phyloP scores from a whole-genome alignment of 2,329 filamentous ascomycete species.

The Colletotrichum limetticola region DNA sequence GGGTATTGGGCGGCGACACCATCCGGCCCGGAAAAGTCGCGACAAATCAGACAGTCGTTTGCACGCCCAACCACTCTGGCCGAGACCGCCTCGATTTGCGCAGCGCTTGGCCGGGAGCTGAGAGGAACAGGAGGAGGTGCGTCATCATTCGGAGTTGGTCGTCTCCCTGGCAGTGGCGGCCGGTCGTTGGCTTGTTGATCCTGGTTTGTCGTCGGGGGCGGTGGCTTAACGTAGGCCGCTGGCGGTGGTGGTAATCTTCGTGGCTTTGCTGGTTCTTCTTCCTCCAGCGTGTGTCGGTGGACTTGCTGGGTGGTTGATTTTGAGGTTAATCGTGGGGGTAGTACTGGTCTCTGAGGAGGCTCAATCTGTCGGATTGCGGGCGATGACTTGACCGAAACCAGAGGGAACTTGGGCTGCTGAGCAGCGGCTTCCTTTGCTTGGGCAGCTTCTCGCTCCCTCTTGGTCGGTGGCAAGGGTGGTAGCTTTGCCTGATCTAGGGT shows the following conservation, averaged over 20 bases:
- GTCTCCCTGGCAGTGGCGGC: constrained; percentile 29
- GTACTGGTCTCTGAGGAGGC: constrained; percentile 49
- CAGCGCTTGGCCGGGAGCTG: constrained; percentile 60
- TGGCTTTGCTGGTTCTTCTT: constrained; percentile 21
- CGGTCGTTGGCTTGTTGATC: constrained; percentile 31
- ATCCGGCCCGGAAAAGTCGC: constrained; percentile 89
- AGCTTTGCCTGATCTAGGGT: constrained; percentile 66
- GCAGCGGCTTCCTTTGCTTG: constrained; percentile 44
- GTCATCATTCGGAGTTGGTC: constrained; percentile 39
- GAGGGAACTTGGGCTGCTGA: constrained; percentile 42
- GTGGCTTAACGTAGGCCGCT: constrained; percentile 13
- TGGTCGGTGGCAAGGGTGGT: constrained; percentile 66
- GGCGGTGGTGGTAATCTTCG: constrained; percentile 34
- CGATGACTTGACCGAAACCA: constrained; percentile 51
- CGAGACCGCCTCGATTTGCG: constrained; percentile 60
- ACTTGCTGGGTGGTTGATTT: constrained; percentile 49
- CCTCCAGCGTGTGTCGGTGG: constrained; percentile 15
- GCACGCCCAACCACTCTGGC: constrained; percentile 43
- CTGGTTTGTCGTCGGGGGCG: constrained; percentile 34
- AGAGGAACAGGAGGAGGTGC: constrained; percentile 64
- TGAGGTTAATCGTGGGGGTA: constrained; percentile 64
- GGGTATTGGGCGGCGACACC: constrained; percentile 81
- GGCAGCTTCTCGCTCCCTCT: constrained; percentile 63
- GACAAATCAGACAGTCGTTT: constrained; percentile 78
- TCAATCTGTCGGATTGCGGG: constrained; percentile 48